Evolutionary conservation across 2,329 filamentous ascomycete species (phyloP), one percentile per base, ranked within the genome.

Genomic region (Fusarium sp.): DNA sequence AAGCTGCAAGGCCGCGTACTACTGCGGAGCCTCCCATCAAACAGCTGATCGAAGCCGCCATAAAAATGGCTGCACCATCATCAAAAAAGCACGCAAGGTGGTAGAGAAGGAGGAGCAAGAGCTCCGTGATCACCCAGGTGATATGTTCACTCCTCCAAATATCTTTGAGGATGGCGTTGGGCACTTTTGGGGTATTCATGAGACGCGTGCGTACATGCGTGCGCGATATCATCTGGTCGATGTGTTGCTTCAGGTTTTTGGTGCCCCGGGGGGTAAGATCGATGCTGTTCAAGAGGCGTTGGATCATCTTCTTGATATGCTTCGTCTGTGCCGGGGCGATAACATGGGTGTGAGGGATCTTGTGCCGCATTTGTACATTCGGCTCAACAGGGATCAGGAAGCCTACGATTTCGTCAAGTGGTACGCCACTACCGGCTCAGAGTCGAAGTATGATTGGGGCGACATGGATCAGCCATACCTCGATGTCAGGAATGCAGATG

Each of bases 371-470:
- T 45, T 86, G 14, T 80, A 84, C 60, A 73, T 89, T 18, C 83
- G 86, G 5, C 79, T 89, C 11, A 81, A 81, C 25, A 79, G 75
- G 45, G 86, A 89, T 62, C 86, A 88, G 72, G 85, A 86, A n/a
- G 83, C 81, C 71, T 86, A 86, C 66, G 82, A 85, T 59, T 84
- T 85, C 41, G 50, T 81, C 6, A 83, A 80, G 71, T 81, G 80
- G 78, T 81, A 76, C 63, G 77, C 72, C 0, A 77, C 71, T 1
- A 65, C 52, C 4, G 67, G 59, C 1, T 17, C 62, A 0, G 69
- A 70, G 3, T 6, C 42, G 0, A 25, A 75, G 18, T 75, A 77
- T 33, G 71, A 76, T 46, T 76, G 69, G 70, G 65, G 46, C 0
- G 39, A 79, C 47, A 62, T 64, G 57, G 46, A 39, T 12, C 36